These are phyloP conservation scores for Neurospora sp. DNA, from an alignment of 2,329 filamentous ascomycete species.

Conservation along the genomic window DNA sequence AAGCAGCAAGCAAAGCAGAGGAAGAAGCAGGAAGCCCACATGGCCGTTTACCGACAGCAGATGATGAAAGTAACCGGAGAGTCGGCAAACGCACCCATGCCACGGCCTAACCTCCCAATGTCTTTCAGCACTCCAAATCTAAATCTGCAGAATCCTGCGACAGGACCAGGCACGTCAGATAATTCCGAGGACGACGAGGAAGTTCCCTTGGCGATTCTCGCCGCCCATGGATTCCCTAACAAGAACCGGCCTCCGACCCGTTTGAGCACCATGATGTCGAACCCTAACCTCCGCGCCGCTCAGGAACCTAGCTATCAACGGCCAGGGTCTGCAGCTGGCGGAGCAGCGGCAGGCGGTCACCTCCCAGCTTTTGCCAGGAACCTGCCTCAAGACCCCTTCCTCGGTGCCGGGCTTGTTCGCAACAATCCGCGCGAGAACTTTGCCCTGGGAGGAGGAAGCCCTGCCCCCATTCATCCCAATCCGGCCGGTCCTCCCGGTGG, in stretches of 20 bases:
- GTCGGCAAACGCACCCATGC: constrained; percentile 34
- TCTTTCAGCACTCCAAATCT: constrained; percentile 57
- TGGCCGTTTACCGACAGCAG: constrained; percentile 82
- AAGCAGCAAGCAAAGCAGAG: constrained; percentile 66
- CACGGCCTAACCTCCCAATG: constrained; percentile 45
- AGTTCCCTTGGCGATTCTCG: constrained; percentile 74
- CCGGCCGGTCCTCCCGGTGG: constrained; percentile 57
- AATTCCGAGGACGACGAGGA: constrained; percentile 75
- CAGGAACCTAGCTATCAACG: constrained; percentile 37
- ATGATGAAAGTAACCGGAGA: constrained; percentile 96
- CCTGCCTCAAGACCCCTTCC: constrained; percentile 76
- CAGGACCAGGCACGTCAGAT: constrained; percentile 30
- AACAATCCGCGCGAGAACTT: constrained; percentile 65
- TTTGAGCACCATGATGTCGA: constrained; percentile 55
- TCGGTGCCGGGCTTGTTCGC: constrained; percentile 67
- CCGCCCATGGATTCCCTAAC: constrained; percentile 79
- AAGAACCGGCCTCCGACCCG: constrained; percentile 66
- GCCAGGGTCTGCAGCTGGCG: constrained; percentile 48
- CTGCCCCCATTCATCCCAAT: constrained; percentile 26
- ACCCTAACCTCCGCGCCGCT: constrained; percentile 57
- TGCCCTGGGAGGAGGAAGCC: constrained; percentile 51
- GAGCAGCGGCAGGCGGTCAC: constrained; percentile 34
- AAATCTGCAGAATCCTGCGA: constrained; percentile 35
- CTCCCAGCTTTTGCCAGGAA: constrained; percentile 77
- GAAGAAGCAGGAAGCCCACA: constrained; percentile 80